These are phyloP conservation scores for Prunus armeniaca DNA, from an alignment of 306 rosid genomes.

Conservation along the genomic window DNA sequence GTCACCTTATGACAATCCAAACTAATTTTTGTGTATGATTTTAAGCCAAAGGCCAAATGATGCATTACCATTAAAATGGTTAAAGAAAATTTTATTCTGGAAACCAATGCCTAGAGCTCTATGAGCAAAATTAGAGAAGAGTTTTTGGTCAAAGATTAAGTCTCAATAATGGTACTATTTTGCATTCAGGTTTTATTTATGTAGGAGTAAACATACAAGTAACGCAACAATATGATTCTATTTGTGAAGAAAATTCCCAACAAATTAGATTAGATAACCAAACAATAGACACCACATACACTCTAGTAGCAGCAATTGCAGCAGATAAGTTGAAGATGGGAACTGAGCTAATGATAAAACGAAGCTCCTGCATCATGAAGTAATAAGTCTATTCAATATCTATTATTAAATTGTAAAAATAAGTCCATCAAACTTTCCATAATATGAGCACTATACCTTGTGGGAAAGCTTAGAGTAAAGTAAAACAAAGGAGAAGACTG, in stretches of 20 bases:
- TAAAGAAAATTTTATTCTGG: not conserved
- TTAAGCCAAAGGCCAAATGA: not conserved
- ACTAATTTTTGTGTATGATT: not conserved
- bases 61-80: not conserved
- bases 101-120: not conserved
- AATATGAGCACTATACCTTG: constrained; percentile 56
- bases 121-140: not conserved
- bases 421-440: not conserved
- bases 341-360: constrained; percentile 76
- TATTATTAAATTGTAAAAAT: constrained; percentile 6
- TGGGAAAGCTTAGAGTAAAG: constrained; percentile 95
- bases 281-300: constrained; percentile 43
- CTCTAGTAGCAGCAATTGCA: constrained; percentile 76
- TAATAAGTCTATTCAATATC: constrained; percentile 7
- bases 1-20: not conserved
- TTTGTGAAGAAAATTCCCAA: not conserved
- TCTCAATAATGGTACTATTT: not conserved
- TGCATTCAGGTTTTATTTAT: not conserved
- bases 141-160: not conserved
- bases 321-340: constrained; percentile 95
- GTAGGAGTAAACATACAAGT: not conserved
- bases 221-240: not conserved
- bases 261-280: not conserved
- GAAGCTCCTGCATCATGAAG: constrained; percentile 80
- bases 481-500: constrained; percentile 70